phyloP scores from a whole-genome alignment of 179 eudicot species.

The Silene vulgaris region DNA sequence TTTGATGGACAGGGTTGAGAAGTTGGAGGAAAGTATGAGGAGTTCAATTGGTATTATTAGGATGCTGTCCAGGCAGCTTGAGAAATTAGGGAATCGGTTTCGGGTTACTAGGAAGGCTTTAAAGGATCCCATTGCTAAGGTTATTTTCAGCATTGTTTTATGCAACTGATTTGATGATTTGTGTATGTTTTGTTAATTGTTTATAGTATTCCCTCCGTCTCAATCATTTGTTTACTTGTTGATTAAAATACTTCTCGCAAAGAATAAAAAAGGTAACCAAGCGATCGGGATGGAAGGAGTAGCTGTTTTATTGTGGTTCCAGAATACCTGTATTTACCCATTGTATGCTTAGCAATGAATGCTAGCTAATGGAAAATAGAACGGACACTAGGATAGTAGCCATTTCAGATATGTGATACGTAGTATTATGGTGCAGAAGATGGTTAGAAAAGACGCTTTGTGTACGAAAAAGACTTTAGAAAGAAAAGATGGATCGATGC shows the following conservation, averaged over 20 bases:
- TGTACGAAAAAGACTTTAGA: too few species aligned
- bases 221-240: neutral
- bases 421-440: too few species aligned
- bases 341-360: too few species aligned
- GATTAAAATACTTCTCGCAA: neutral
- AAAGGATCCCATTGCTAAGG: constrained; percentile 89
- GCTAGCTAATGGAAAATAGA: too few species aligned
- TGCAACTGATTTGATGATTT: neutral
- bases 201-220: too few species aligned
- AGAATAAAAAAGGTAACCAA: too few species aligned
- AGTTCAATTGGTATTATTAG: constrained; percentile 49
- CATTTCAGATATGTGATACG: too few species aligned
- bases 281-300: too few species aligned
- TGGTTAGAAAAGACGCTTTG: too few species aligned
- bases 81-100: constrained; percentile 88
- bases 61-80: constrained; percentile 82
- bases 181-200: neutral
- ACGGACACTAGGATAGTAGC: too few species aligned
- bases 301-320: too few species aligned
- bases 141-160: constrained; percentile 12
- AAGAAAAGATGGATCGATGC: too few species aligned
- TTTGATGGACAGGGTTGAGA: constrained; percentile 77
- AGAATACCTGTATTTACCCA: neutral
- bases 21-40: constrained; percentile 69
- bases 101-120: constrained; percentile 63